Evolutionary conservation across 371 early-diverging fungal species (phyloP).

Genomic region (Aphelidium insulamus): DNA sequence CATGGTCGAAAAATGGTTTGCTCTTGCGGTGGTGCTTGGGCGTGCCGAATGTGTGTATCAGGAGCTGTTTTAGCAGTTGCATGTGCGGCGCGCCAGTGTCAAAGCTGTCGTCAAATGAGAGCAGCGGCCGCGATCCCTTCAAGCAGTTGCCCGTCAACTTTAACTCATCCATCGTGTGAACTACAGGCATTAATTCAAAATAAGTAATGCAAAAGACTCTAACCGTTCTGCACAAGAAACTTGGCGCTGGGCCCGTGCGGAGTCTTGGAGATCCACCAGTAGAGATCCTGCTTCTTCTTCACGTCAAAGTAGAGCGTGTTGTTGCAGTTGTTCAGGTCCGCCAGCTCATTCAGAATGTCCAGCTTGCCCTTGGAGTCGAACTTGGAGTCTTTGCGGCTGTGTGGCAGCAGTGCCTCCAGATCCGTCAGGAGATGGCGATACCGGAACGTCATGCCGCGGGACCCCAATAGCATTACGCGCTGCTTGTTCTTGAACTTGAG

Average conservation of each 20-base stretch:
- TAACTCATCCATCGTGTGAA: slow-evolving; percentile 95
- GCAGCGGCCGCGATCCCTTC: slow-evolving; percentile 82
- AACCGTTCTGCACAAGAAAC: slow-evolving; percentile 79
- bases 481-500: slow-evolving; percentile 65
- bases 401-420: slow-evolving; percentile 65
- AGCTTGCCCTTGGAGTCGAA: slow-evolving; percentile 77
- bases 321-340: slow-evolving; percentile 91
- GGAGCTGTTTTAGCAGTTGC: slow-evolving; percentile 64
- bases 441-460: slow-evolving; percentile 71
- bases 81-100: slow-evolving; percentile 62
- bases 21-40: slow-evolving; percentile 67
- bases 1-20: slow-evolving; percentile 92
- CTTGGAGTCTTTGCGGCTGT: slow-evolving; percentile 79
- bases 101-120: slow-evolving; percentile 80
- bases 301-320: slow-evolving; percentile 87
- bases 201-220: neutral
- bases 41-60: slow-evolving; percentile 67
- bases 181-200: slow-evolving; percentile 9
- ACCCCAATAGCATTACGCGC: slow-evolving; percentile 64
- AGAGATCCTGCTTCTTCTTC: slow-evolving; percentile 73
- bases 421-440: slow-evolving; percentile 79
- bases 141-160: slow-evolving; percentile 93
- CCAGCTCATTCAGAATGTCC: slow-evolving; percentile 74
- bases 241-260: slow-evolving; percentile 88
- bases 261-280: slow-evolving; percentile 83